Evolutionary conservation across 768 basidiomycete species (phyloP).

Genomic region (Pisolithus marmoratus): DNA sequence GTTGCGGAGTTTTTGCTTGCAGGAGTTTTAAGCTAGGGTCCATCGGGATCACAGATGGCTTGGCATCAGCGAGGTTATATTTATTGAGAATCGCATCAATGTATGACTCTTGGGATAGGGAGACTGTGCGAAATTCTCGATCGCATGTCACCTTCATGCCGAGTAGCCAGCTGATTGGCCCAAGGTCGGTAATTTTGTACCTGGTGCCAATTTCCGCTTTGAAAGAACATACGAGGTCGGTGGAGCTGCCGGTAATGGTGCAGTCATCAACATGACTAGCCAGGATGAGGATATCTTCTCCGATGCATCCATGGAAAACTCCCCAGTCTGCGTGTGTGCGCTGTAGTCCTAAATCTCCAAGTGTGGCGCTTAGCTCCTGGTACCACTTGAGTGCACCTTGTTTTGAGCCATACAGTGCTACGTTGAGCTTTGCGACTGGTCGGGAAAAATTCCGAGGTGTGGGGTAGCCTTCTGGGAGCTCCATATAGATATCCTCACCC

Average conservation of each 20-base stretch:
- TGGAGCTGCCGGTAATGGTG: not conserved
- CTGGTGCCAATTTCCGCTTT: not conserved
- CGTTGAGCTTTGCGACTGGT: not conserved
- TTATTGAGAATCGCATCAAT: constrained; percentile 14
- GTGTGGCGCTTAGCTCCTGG: not conserved
- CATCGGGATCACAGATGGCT: not conserved
- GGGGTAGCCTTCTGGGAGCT: not conserved
- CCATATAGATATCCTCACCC: constrained; percentile 23
- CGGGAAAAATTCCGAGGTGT: not conserved
- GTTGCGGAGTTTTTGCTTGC: constrained; percentile 11
- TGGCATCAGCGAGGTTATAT: constrained; percentile 29
- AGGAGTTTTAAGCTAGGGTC: not conserved
- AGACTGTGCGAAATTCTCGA: no score
- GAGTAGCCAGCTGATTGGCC: no score
- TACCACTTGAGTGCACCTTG: not conserved
- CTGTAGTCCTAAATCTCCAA: not conserved
- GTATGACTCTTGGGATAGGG: no score
- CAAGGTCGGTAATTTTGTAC: not conserved
- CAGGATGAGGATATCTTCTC: not conserved
- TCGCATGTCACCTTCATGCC: no score
- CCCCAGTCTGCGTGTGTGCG: not conserved
- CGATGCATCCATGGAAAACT: not conserved
- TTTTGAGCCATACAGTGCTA: not conserved
- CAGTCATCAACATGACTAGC: constrained; percentile 3
- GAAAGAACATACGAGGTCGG: not conserved